These are phyloP conservation scores for Saxophila tyrrhenica DNA, from an alignment of 495 filamentous ascomycete genomes.

Conservation along the genomic window DNA sequence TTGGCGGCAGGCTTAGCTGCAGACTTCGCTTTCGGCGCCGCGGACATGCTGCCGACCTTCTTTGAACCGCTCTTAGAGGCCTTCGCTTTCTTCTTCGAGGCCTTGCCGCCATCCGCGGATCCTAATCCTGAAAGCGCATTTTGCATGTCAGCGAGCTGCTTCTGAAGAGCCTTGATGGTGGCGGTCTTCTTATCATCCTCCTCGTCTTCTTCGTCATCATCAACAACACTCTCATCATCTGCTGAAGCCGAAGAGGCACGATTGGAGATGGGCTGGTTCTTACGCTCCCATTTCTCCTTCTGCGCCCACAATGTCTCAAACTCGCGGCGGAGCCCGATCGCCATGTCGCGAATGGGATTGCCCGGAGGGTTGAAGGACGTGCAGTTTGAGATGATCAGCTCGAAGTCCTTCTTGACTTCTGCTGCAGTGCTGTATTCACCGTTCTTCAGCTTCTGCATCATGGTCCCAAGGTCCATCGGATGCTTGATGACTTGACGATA, in stretches of 20 bases:
- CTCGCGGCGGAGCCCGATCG: slow-evolving; percentile 55
- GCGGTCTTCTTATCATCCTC: slow-evolving; percentile 42
- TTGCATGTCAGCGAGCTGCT: slow-evolving; percentile 50
- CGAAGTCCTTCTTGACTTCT: slow-evolving; percentile 76
- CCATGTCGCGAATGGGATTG: slow-evolving; percentile 61
- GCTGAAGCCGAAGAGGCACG: slow-evolving; percentile 34
- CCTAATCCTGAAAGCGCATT: slow-evolving; percentile 21
- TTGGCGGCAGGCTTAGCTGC: slow-evolving; percentile 15
- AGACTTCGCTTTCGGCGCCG: slow-evolving; percentile 10
- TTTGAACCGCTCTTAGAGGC: slow-evolving; percentile 31
- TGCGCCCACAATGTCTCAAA: slow-evolving; percentile 63
- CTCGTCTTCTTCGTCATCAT: slow-evolving; percentile 54
- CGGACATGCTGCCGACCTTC: slow-evolving; percentile 27
- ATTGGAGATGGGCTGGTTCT: slow-evolving; percentile 51
- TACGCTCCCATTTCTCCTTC: slow-evolving; percentile 65
- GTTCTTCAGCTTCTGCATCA: slow-evolving; percentile 58
- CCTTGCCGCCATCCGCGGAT: slow-evolving; percentile 30
- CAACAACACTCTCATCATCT: slow-evolving; percentile 47
- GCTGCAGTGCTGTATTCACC: slow-evolving; percentile 75
- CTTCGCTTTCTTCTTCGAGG: slow-evolving; percentile 30
- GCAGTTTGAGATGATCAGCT: slow-evolving; percentile 78
- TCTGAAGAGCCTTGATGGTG: slow-evolving; percentile 50
- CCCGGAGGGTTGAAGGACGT: slow-evolving; percentile 75
- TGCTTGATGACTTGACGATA: slow-evolving; percentile 92
- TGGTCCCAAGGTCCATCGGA: slow-evolving; percentile 85